phyloP scores from a whole-genome alignment of 352 stramenopile genomes.

The Globisporangium parvum region DNA sequence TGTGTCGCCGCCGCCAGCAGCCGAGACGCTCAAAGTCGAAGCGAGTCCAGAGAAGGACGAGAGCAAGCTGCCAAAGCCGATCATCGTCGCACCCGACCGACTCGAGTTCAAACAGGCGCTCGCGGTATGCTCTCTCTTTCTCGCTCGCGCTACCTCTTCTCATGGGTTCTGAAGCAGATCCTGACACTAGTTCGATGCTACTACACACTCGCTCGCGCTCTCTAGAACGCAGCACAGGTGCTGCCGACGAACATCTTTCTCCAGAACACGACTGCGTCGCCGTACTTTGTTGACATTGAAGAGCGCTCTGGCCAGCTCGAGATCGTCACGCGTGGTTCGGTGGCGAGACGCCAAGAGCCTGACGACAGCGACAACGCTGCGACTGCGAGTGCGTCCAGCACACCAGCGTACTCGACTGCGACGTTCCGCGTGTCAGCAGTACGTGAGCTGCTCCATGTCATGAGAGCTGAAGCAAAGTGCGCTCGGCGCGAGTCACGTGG shows the following conservation, averaged over 20 bases:
- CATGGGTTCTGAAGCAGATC: neutral
- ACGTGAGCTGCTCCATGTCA: neutral
- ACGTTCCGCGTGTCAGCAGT: constrained; percentile 45
- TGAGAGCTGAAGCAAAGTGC: neutral
- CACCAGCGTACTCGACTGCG: constrained; percentile 8
- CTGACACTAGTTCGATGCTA: neutral
- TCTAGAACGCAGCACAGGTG: constrained; percentile 27
- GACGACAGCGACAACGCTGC: constrained; percentile 1
- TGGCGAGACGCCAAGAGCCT: neutral
- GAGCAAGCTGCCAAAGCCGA: constrained; percentile 20
- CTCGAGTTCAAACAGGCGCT: constrained; percentile 60
- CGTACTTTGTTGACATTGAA: constrained; percentile 56
- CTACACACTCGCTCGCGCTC: neutral
- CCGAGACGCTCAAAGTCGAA: constrained; percentile 9
- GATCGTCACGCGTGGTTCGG: constrained; percentile 41
- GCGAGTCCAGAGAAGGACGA: constrained; percentile 24
- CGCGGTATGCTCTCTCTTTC: constrained; percentile 12
- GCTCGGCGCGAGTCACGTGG: neutral
- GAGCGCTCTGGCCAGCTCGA: constrained; percentile 47
- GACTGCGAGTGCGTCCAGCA: neutral
- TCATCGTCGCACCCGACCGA: constrained; percentile 53
- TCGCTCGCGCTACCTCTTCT: neutral
- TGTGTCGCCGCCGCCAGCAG: constrained; percentile 10
- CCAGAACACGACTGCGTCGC: constrained; percentile 56
- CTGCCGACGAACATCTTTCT: constrained; percentile 72